Base-by-base conservation (phyloP, 352 stramenopile genomes). In the Phytophthora citrophthora region DNA sequence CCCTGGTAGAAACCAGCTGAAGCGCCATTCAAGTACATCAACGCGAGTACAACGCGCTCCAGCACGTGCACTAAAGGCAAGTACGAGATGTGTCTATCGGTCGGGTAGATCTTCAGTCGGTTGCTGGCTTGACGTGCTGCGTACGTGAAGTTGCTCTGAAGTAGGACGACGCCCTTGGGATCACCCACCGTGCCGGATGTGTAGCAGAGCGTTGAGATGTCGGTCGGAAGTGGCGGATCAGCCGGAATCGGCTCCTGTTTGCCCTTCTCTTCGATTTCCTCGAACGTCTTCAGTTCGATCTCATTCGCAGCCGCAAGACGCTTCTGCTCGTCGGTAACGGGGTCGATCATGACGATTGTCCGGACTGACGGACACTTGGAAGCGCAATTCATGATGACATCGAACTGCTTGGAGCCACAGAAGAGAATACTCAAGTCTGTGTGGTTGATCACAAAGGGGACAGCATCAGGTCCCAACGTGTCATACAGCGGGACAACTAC, bases 1-100 rank as follows among this genome's bases (percentile, higher is more conserved):
- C 95, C 95, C 10, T 94, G 81, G 64, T 74, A 87, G 47, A 83
- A 83, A 0, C 74, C 34, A 94, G 87, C 43, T 74, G 80, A 41
- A 80, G 94, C 61, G 85, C 96, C 41, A 70, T 88, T 56, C 23
- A 98, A 55, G 68, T 98, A 90, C 5, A 72, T 64, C 12, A 76
- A 51, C 24, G 76, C 83, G 8, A 96, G 90, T 26, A 98, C 82
- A 9, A 91, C 73, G 4, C 96, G 85, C 80, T 99, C 97, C 57
- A 98, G 97, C 34, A 99, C 96, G 78, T 99, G 97, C 1, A 96
- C 83, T 10, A 99, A 71, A 15, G 96, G 96, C 31, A 99, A 77
- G 75, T 99, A 99, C 26, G 86, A 97, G 15, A 99, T 72, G 70
- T 98, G 93, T 10, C 94, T 71, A 71, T 98, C 94, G 8, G 61